Evolutionary conservation across 306 rosid genomes (phyloP), one percentile per base, ranked within the genome.

Genomic region (Acacia acuminata): DNA sequence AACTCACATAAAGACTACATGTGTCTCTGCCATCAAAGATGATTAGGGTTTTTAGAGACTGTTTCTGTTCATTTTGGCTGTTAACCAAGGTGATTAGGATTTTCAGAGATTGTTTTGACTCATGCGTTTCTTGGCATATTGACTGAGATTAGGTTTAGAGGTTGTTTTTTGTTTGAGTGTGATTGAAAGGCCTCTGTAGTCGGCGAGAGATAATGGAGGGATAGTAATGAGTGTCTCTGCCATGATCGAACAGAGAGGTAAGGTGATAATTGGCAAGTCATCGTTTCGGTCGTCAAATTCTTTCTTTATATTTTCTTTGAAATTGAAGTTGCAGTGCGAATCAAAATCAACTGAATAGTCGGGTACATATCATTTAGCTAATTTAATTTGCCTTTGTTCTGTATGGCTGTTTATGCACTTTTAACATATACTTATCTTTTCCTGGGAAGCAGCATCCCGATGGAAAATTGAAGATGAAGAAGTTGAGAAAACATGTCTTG

Each of bases 381-480:
- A 9, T 75, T 42, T 71, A 55, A 25, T 44, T 78, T 84, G 65
- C 69, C 24, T 13, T 20, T 10, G 53, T 45, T 44, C 15, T 71
- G 36, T 17, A 25, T 45, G 32, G 8, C 17, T 45, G 30, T 45
- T 76, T 2, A 53, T 12, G 48, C 36, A 40, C 73, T 53, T 71
- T 48, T 48, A 12, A 58, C 67, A 38, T 71, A 50, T 45, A 34
- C 77, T 53, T 73, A 30, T 81, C 43, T 85, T 65, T 30, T 82
- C 71, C 10, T 80, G 55, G 65, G 85, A 77, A 78, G 75, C 92
- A 96, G 99, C 91, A 86, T 61, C 91, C 97, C 58, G 94, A 92
- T 19, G 97, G 94, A 78, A 84, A 53, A 55, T 83, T 96, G 85
- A 96, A 96, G 91, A 84, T 92, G 88, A 90, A 86, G 82, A 96